phyloP scores from a whole-genome alignment of 2,329 filamentous ascomycete genomes.

The Pseudogymnoascus sp. region DNA sequence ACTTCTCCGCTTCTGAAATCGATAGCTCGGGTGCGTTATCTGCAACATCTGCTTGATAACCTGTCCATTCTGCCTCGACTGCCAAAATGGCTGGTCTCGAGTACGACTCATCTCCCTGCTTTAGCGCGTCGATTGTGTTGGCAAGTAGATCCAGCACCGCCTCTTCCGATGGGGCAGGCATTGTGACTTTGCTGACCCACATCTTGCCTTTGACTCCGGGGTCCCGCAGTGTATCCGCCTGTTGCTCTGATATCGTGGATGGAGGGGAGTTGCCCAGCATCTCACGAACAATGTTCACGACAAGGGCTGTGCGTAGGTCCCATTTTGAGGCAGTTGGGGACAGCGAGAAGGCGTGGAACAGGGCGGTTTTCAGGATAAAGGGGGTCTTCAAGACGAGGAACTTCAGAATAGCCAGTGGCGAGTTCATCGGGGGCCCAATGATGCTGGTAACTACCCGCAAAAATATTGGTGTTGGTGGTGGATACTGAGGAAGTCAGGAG shows the following conservation, averaged over 20 bases:
- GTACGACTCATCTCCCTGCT: constrained; percentile 26
- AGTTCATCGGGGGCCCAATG: constrained; percentile 28
- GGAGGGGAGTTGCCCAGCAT: constrained; percentile 37
- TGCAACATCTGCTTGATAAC: constrained; percentile 50
- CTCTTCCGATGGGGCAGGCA: constrained; percentile 50
- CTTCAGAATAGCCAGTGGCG: constrained; percentile 19
- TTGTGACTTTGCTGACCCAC: constrained; percentile 67
- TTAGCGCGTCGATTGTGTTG: constrained; percentile 46
- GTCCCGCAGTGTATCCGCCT: constrained; percentile 53
- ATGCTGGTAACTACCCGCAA: neutral
- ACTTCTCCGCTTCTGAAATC: constrained; percentile 56
- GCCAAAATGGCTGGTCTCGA: constrained; percentile 43
- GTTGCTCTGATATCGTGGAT: constrained; percentile 47
- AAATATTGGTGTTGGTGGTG: neutral
- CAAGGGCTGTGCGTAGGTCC: constrained; percentile 67
- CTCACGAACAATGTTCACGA: constrained; percentile 59
- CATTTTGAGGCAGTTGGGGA: constrained; percentile 68
- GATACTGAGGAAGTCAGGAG: neutral
- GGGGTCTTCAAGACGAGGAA: constrained; percentile 46
- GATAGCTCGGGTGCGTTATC: constrained; percentile 42
- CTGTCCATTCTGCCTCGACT: constrained; percentile 69
- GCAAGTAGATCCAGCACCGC: constrained; percentile 49
- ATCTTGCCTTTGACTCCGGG: constrained; percentile 66
- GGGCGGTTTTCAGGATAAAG: constrained; percentile 49
- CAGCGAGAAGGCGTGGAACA: constrained; percentile 56